A percentile compares a stretch with the other conserved stretches of the same genome.
These are phyloP conservation scores for Strigomonas culicis DNA, from an alignment of 208 protist species.

Conservation along the genomic window DNA sequence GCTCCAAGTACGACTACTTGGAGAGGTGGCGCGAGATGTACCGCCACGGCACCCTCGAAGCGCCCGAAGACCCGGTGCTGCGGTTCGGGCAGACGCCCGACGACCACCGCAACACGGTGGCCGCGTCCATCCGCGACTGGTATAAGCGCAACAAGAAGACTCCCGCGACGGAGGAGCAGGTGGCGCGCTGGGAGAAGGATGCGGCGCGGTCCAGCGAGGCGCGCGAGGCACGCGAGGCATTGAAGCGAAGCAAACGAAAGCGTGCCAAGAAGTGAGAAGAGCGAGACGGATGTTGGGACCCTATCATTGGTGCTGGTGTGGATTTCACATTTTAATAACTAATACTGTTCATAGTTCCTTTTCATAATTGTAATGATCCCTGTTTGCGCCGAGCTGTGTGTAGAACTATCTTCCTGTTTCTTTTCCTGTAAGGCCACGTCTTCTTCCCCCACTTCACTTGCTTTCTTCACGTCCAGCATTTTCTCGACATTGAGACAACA, in stretches of 20 bases:
- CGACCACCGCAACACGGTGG: constrained; percentile 72
- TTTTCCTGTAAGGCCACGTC: not conserved
- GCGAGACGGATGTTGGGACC: no score
- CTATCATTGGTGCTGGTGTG: no score
- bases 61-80: constrained; percentile 55
- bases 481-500: not conserved
- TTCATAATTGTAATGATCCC: no score
- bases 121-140: constrained; percentile 73
- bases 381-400: no score
- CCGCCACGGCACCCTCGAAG: constrained; percentile 84
- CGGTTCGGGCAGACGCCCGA: constrained; percentile 70
- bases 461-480: not conserved
- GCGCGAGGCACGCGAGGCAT: constrained; percentile 26
- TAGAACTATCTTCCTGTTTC: not conserved
- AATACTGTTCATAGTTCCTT: no score
- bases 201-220: constrained; percentile 30
- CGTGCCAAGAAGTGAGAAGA: not conserved
- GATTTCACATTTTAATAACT: no score
- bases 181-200: constrained; percentile 41
- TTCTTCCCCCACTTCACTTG: not conserved
- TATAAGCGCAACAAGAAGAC: constrained; percentile 51
- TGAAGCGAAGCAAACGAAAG: constrained; percentile 33
- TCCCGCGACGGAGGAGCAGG: constrained; percentile 39
- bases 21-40: constrained; percentile 92
- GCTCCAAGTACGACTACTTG: constrained; percentile 88